A percentile compares a stretch with the other conserved stretches of the same genome.
phyloP scores from a whole-genome alignment of 1,284 basidiomycete genomes.

The Abortiporus biennis region DNA sequence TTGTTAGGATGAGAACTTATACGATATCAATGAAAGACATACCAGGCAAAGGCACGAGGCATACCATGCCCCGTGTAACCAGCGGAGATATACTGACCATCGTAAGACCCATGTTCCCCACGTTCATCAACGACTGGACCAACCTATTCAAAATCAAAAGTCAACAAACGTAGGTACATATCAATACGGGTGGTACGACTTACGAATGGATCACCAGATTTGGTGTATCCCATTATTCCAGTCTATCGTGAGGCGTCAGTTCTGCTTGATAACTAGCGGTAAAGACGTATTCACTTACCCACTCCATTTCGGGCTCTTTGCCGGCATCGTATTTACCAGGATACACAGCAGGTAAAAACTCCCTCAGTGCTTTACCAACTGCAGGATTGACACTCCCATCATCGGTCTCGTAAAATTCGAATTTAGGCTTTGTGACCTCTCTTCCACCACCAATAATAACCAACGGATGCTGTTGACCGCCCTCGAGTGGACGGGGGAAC shows the following conservation, averaged over 20 bases:
- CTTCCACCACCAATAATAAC: constrained; percentile 74
- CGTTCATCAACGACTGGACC: constrained; percentile 54
- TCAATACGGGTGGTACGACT: constrained; percentile 18
- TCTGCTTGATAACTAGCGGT: constrained; percentile 5
- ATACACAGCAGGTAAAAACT: constrained; percentile 57
- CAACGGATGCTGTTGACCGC: constrained; percentile 45
- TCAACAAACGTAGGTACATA: background rate
- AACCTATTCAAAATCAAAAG: constrained; percentile 36
- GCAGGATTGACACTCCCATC: constrained; percentile 48
- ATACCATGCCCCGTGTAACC: constrained; percentile 81
- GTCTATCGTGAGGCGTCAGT: constrained; percentile 36
- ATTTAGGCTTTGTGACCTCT: constrained; percentile 33
- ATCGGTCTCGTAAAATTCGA: constrained; percentile 54
- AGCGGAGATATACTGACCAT: constrained; percentile 63
- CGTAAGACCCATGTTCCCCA: constrained; percentile 16
- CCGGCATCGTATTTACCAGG: constrained; percentile 43
- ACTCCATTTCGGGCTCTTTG: constrained; percentile 63
- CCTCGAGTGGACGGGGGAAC: constrained; percentile 59
- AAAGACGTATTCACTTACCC: constrained; percentile 38
- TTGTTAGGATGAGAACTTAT: background rate
- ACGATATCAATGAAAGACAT: constrained; percentile 2
- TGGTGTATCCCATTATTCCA: constrained; percentile 79
- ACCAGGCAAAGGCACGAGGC: constrained; percentile 73
- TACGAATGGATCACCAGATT: constrained; percentile 62
- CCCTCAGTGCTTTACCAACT: constrained; percentile 44